Evolutionary conservation across 306 rosid genomes (phyloP).

Genomic region (Myrica gale): DNA sequence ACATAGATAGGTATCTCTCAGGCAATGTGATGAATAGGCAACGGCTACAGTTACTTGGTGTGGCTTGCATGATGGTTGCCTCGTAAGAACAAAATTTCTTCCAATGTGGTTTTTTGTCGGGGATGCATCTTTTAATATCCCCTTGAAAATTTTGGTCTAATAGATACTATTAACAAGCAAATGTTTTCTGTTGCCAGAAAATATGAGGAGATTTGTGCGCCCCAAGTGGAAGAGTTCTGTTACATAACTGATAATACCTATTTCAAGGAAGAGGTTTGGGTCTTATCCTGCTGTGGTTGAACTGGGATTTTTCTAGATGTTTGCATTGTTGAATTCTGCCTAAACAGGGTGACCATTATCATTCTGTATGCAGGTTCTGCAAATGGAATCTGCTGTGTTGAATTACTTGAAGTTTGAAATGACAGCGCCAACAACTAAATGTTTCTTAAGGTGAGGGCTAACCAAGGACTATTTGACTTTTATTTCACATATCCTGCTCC

Average conservation of each 20-base stretch:
- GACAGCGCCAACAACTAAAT: slow-evolving; percentile 93
- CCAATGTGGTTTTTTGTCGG: neutral
- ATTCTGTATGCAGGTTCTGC: slow-evolving; percentile 64
- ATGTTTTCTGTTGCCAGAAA: slow-evolving; percentile 48
- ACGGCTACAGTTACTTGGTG: slow-evolving; percentile 83
- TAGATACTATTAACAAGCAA: slow-evolving; percentile 8
- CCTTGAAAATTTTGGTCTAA: neutral
- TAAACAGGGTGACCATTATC: slow-evolving; percentile 17
- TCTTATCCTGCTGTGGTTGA: slow-evolving; percentile 9
- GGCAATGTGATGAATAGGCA: slow-evolving; percentile 89
- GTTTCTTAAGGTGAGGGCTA: slow-evolving; percentile 63
- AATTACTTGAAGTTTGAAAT: slow-evolving; percentile 91
- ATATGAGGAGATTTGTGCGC: slow-evolving; percentile 98
- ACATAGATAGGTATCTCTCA: slow-evolving; percentile 87
- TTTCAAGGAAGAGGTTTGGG: slow-evolving; percentile 82
- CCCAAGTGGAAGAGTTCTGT: slow-evolving; percentile 96
- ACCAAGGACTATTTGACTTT: neutral
- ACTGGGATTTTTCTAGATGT: slow-evolving; percentile 1
- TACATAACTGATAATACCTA: slow-evolving; percentile 94
- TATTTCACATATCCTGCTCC: slow-evolving; percentile 10
- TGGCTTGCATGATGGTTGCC: slow-evolving; percentile 99
- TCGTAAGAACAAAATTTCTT: slow-evolving; percentile 56
- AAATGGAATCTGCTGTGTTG: slow-evolving; percentile 88
- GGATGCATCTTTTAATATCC: neutral
- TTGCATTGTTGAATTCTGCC: slow-evolving; percentile 1